phyloP scores from a whole-genome alignment of 2,329 filamentous ascomycete genomes.

The Botryotinia calthae region DNA sequence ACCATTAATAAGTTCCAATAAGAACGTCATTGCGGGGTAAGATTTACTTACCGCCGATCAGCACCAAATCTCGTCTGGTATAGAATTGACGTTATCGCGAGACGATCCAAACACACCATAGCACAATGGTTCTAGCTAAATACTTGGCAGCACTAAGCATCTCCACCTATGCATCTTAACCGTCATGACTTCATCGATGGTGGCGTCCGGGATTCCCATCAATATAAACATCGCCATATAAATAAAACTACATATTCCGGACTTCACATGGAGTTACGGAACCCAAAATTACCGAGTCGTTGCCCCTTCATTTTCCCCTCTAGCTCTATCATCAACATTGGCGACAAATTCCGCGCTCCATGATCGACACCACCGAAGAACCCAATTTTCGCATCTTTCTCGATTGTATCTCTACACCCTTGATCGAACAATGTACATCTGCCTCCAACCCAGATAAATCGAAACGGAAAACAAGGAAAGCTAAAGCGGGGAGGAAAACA shows the following conservation, averaged over 20 bases:
- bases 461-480: slow-evolving; percentile 41
- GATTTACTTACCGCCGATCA: not conserved
- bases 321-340: not conserved
- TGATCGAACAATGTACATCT: slow-evolving; percentile 60
- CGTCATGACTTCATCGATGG: not conserved
- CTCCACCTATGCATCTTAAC: not conserved
- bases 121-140: not conserved
- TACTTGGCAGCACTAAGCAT: not conserved
- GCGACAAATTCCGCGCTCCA: not conserved
- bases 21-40: not conserved
- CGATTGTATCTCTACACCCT: slow-evolving; percentile 67
- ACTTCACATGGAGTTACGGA: not conserved
- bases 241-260: not conserved
- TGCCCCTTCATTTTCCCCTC: not conserved
- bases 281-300: not conserved
- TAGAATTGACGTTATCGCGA: not conserved
- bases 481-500: slow-evolving; percentile 25
- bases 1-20: not conserved
- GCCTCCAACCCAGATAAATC: slow-evolving; percentile 40
- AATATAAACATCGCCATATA: not conserved
- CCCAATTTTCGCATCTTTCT: slow-evolving; percentile 67
- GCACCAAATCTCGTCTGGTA: not conserved
- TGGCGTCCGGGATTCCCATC: not conserved
- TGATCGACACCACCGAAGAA: slow-evolving; percentile 38
- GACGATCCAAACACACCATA: not conserved